Percentiles rank a stretch among this genome's conserved stretches.
phyloP scores from a whole-genome alignment of 345 rosid species.

The Carallia brachiata region DNA sequence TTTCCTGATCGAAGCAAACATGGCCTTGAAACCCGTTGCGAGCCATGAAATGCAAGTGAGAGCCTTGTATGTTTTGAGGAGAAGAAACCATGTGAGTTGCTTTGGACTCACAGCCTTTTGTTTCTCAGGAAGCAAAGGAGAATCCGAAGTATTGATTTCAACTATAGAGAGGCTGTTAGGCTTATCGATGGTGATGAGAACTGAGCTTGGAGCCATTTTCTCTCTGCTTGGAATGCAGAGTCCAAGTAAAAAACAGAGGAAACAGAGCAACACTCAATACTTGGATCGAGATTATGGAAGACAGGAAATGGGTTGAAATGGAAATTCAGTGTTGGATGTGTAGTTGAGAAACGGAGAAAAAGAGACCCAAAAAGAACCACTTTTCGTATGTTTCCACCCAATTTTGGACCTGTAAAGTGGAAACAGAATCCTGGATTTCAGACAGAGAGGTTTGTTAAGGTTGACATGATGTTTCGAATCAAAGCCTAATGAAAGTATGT shows the following conservation, averaged over 20 bases:
- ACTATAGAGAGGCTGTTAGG: slow-evolving; percentile 56
- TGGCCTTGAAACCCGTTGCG: slow-evolving; percentile 36
- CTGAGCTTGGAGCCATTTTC: slow-evolving; percentile 75
- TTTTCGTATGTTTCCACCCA: background rate
- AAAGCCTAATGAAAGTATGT: slow-evolving; percentile 10
- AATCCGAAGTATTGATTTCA: slow-evolving; percentile 60
- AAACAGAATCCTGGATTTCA: slow-evolving; percentile 27
- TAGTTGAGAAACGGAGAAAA: background rate
- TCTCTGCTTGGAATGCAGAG: background rate
- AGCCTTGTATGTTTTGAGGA: slow-evolving; percentile 65
- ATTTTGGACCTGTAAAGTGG: slow-evolving; percentile 17
- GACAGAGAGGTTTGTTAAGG: slow-evolving; percentile 7
- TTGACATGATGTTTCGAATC: slow-evolving; percentile 20
- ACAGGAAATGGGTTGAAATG: slow-evolving; percentile 8
- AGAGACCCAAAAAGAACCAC: background rate
- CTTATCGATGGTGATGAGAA: slow-evolving; percentile 80
- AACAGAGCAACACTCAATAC: background rate
- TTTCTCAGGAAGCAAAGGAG: slow-evolving; percentile 58
- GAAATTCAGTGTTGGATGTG: slow-evolving; percentile 20
- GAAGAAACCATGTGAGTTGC: slow-evolving; percentile 73
- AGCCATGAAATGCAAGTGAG: slow-evolving; percentile 59
- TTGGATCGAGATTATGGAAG: slow-evolving; percentile 27
- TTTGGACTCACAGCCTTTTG: slow-evolving; percentile 66
- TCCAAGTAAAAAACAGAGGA: background rate
- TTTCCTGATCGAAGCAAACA: slow-evolving; percentile 53